Percentiles rank a stretch among this genome's conserved stretches.
Conservation (phyloP, 2,329 filamentous ascomycete genomes). For the Aspergillus calidoustus region DNA sequence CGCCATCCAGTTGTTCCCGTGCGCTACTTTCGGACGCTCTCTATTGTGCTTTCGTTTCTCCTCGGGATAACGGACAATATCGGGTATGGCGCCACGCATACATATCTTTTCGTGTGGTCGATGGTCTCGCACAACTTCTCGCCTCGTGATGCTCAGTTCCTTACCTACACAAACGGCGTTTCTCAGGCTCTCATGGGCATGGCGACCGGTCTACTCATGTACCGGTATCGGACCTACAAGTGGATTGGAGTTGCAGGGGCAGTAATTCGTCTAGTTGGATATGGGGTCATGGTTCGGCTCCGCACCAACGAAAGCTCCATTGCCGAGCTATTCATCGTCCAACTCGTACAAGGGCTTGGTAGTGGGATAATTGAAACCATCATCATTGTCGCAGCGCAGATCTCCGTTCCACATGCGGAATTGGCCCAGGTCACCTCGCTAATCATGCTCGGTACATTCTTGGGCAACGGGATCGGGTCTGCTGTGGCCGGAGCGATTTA, state of each 20-base stretch:
- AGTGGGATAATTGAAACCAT: slow-evolving; percentile 52
- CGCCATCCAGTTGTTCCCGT: slow-evolving; percentile 53
- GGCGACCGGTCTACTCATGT: slow-evolving; percentile 48
- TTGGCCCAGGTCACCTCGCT: slow-evolving; percentile 55
- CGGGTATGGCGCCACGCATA: slow-evolving; percentile 52
- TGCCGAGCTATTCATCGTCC: slow-evolving; percentile 54
- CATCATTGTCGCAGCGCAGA: slow-evolving; percentile 51
- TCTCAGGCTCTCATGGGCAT: slow-evolving; percentile 51
- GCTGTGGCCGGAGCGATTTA: slow-evolving; percentile 57
- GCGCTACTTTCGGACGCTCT: slow-evolving; percentile 50
- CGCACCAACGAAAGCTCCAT: slow-evolving; percentile 49
- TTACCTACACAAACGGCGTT: slow-evolving; percentile 45
- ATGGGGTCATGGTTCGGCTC: slow-evolving; percentile 57
- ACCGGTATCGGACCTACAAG: slow-evolving; percentile 51
- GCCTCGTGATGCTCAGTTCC: slow-evolving; percentile 50
- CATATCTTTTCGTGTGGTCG: slow-evolving; percentile 55
- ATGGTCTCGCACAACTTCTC: slow-evolving; percentile 49
- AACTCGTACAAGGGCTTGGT: slow-evolving; percentile 55
- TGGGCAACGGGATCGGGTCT: slow-evolving; percentile 42
- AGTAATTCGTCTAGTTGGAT: slow-evolving; percentile 52
- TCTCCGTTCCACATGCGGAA: slow-evolving; percentile 51
- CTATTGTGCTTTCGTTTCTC: slow-evolving; percentile 49
- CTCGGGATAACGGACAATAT: slow-evolving; percentile 50
- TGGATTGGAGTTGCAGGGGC: slow-evolving; percentile 50
- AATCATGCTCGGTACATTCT: slow-evolving; percentile 48